Evolutionary conservation across 2,329 filamentous ascomycete species (phyloP), one percentile per base, ranked within the genome.

Genomic region (Eurotiales sp.): DNA sequence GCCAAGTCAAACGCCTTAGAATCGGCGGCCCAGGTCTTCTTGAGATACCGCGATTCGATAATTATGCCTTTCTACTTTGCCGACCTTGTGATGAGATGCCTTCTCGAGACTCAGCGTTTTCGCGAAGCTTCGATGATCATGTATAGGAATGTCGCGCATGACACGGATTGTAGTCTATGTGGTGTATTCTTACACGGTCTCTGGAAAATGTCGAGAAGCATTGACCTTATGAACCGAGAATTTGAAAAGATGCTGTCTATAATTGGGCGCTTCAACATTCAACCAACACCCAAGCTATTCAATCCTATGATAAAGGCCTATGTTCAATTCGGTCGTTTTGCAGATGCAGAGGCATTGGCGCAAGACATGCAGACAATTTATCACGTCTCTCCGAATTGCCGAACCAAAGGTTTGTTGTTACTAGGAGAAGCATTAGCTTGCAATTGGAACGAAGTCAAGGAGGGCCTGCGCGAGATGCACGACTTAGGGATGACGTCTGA

Each of bases 291-390:
- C 23, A 67, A 68, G 39, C 59, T 74, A 17, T 69, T 72, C 56
- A 69, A 70, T 45, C 69, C 71, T 7, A 56, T 74, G 27, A 46
- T 75, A 42, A 67, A 67, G 44, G 66, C 68, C 27, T 72, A 68
- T 51, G 53, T 73, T 32, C 67, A 71, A 25, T 66, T 65, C 44
- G 70, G 69, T 19, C 57, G 62, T 29, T 51, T 64, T 8, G 62
- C 65, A 46, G 66, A 68, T 43, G 68, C 67, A 10, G 64, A 70
- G 50, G 57, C 59, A 14, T 41, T 73, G 46, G 62, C 69, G 3
- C 44, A 65, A n/a, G 61, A 65, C 3, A 71, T 75, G 65, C 51
- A 56, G 11, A 53, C 50, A 2, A 59, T 58, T 14, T 68, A 69
- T 37, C 55, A 57, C 14, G 55, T 68, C 19, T 54, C 59, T 15